Conservation (phyloP, 768 basidiomycete genomes). For the Gautieria morchelliformis region DNA sequence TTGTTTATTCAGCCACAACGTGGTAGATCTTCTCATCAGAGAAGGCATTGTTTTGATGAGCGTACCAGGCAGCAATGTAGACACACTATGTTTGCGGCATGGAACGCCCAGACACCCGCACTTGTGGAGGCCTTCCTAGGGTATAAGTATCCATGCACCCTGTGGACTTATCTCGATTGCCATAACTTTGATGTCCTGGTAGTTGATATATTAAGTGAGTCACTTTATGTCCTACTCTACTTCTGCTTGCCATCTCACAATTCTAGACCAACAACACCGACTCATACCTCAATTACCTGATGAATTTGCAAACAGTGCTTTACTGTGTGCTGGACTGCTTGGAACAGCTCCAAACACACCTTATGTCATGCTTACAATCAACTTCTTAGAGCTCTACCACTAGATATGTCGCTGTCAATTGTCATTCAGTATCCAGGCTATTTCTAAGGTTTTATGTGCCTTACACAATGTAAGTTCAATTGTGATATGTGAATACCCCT, state of each 20-base stretch:
- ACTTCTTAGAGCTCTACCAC: conserved; percentile 11
- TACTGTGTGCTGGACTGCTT: neutral
- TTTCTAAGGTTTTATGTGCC: conserved; percentile 6
- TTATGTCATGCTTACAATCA: neutral
- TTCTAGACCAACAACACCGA: neutral
- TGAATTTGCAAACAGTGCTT: neutral
- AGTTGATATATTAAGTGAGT: neutral
- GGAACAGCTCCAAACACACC: neutral
- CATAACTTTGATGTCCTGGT: neutral
- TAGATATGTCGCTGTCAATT: conserved; percentile 19
- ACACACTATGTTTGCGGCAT: neutral
- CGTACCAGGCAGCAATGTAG: neutral
- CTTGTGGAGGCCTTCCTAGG: neutral
- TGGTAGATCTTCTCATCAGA: neutral
- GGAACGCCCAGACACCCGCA: neutral
- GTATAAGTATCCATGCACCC: neutral
- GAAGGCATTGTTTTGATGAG: neutral
- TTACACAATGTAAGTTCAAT: conserved; percentile 3
- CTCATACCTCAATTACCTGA: neutral
- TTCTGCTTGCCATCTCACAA: neutral
- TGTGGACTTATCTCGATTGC: neutral
- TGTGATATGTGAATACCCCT: neutral
- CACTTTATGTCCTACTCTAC: neutral
- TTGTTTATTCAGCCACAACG: neutral
- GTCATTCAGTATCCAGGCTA: conserved; percentile 16